These are phyloP conservation scores for Leccinum pachyderme DNA, from an alignment of 1,284 basidiomycete species.

Conservation along the genomic window DNA sequence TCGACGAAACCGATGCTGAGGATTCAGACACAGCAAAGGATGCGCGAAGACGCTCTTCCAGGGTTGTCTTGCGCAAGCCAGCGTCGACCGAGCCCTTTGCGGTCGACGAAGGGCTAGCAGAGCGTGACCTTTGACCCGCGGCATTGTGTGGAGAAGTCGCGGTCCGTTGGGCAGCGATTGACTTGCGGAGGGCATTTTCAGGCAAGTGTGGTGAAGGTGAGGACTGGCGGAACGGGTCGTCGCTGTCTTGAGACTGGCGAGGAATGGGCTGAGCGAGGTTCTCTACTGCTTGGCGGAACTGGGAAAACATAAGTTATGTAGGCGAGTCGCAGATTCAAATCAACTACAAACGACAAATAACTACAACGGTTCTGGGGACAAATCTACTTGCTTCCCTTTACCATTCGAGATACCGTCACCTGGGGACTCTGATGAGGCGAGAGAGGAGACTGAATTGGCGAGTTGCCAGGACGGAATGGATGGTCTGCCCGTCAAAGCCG, in stretches of 20 bases:
- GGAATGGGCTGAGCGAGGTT: conserved; percentile 47
- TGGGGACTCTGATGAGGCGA: conserved; percentile 23
- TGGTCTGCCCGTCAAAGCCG: conserved; percentile 51
- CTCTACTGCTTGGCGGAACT: conserved; percentile 61
- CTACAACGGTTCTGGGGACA: conserved; percentile 13
- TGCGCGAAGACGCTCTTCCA: conserved; percentile 71
- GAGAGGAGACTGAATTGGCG: conserved; percentile 33
- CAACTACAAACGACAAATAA: conserved; percentile 6
- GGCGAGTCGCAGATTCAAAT: not conserved
- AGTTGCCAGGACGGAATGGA: conserved; percentile 90
- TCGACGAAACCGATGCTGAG: conserved; percentile 39
- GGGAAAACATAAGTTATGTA: conserved; percentile 54
- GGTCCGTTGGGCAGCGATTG: conserved; percentile 52
- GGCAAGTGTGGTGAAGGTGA: conserved; percentile 54
- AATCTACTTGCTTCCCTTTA: conserved; percentile 48
- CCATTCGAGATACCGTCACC: conserved; percentile 29
- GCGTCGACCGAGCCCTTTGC: conserved; percentile 19
- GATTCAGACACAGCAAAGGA: conserved; percentile 58
- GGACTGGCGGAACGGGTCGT: conserved; percentile 25
- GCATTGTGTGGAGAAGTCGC: conserved; percentile 44
- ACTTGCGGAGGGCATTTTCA: conserved; percentile 63
- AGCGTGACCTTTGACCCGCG: conserved; percentile 36
- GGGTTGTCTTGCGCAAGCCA: conserved; percentile 46
- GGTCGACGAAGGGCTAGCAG: conserved; percentile 27
- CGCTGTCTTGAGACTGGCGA: conserved; percentile 34